Percentiles rank a stretch among this genome's conserved stretches.
Evolutionary conservation across 148 eudicot genomes (phyloP).

Genomic region (Spergularia marina): DNA sequence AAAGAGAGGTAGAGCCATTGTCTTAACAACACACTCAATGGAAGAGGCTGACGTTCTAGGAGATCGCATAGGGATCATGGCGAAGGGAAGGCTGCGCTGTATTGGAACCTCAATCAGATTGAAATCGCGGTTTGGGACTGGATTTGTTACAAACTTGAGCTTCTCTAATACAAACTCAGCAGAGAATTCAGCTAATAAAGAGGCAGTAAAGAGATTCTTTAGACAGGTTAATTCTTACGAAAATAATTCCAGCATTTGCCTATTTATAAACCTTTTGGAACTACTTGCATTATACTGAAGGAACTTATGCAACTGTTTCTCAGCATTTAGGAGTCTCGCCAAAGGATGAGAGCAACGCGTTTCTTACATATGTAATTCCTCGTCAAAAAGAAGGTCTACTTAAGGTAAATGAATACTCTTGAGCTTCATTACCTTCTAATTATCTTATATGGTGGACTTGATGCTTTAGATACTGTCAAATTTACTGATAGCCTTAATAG

Average conservation of each 20-base stretch:
- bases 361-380: constrained; percentile 70
- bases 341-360: constrained; percentile 71
- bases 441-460: not conserved
- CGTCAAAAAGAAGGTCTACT: constrained; percentile 60
- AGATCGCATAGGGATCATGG: constrained; percentile 91
- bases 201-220: constrained; percentile 65
- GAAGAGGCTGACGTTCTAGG: constrained; percentile 91
- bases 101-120: constrained; percentile 82
- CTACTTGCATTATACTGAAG: constrained; percentile 3
- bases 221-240: constrained; percentile 43
- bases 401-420: constrained; percentile 39
- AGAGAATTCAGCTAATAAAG: constrained; percentile 31
- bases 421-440: not conserved
- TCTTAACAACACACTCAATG: constrained; percentile 93
- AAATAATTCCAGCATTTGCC: not conserved
- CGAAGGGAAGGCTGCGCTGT: constrained; percentile 92
- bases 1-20: constrained; percentile 71
- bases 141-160: constrained; percentile 68
- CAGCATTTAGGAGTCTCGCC: constrained; percentile 69
- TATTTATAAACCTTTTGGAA: not conserved
- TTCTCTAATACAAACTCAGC: constrained; percentile 34
- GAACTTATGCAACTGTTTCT: constrained; percentile 2
- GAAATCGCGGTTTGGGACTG: constrained; percentile 83
- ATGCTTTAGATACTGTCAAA: not conserved
- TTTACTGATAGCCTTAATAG: not conserved